Evolutionary conservation across 2,329 filamentous ascomycete genomes (phyloP), one percentile per base, ranked within the genome.

Genomic region (Fusarium sp.): DNA sequence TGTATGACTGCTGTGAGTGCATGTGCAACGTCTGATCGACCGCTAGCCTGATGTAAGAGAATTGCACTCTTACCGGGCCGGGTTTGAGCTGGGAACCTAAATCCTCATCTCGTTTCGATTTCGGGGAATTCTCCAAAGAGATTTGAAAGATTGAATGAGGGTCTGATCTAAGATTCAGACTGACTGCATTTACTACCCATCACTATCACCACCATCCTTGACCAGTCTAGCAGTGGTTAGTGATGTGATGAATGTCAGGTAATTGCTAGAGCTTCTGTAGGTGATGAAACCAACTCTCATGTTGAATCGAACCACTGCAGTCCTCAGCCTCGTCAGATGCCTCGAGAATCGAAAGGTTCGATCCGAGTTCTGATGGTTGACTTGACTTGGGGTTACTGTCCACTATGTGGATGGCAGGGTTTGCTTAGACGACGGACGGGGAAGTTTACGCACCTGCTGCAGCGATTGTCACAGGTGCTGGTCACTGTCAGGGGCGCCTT

Each of bases 321-420:
- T 55, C 44, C 31, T 61, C 57, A 65, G 63, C 63, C 70, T 74
- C 72, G 69, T 74, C 72, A 74, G 69, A 74, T 74, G 42, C 67
- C 36, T 30, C 42, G 37, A 38, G 38, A 74, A 74, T 74, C 72
- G 72, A 74, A 74, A 57, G 72, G 67, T 74, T 62, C 49, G 51
- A 68, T 62, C 57, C 67, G 57, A 65, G 58, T 52, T 60, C 51
- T 59, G 65, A 57, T 66, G 45, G 50, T 47, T 49, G 57, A 60
- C 53, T 63, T 49, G 56, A 60, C 53, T 63, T 49, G 56, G 50
- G 46, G 45, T 50, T 38, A 33, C 23, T 23, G 23, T 23, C 23
- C 23, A 36, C 50, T 38, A 37, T 47, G 40, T 51, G 23, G 6
- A 23, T 23, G 23, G 23, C 58, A 52, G 58, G 67, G 54, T 65